Evolutionary conservation across 129 eudicot species (phyloP).

Genomic region (Flaveria ramosissima): DNA sequence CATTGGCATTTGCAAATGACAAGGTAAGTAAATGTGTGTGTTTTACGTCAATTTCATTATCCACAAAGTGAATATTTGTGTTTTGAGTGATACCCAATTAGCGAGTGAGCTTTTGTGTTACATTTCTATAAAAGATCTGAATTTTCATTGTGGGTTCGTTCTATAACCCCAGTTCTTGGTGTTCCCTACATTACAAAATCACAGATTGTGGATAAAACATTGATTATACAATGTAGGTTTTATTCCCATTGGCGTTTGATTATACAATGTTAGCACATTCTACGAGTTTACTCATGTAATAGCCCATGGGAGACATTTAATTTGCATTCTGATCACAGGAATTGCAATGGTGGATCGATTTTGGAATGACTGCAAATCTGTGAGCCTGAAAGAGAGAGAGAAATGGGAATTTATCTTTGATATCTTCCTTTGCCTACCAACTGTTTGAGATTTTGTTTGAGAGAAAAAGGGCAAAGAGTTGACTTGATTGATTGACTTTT

Average conservation of each 20-base stretch:
- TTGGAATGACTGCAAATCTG: constrained; percentile 3
- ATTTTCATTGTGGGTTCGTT: not conserved
- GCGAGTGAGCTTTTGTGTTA: not conserved
- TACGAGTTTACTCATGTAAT: too few relatives aligned
- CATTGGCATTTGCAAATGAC: constrained; percentile 11
- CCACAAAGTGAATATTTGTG: not conserved
- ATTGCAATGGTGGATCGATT: constrained; percentile 3
- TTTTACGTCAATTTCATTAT: constrained; percentile 6
- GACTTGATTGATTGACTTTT: constrained; percentile 30
- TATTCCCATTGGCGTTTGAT: not conserved
- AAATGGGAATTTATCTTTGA: constrained; percentile 4
- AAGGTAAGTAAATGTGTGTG: constrained; percentile 27
- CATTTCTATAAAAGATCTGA: constrained; percentile 11
- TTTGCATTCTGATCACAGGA: not conserved
- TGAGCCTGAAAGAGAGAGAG: not conserved
- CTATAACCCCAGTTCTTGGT: too few relatives aligned
- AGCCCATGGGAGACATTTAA: too few relatives aligned
- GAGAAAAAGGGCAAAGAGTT: constrained; percentile 19
- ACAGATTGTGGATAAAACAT: not conserved
- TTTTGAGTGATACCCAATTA: constrained; percentile 15
- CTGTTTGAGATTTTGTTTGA: constrained; percentile 27
- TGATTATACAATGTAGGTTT: not conserved
- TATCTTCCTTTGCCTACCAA: constrained; percentile 8
- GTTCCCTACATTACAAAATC: not conserved
- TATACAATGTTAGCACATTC: too few relatives aligned